Percentiles rank a stretch among this genome's conserved stretches.
phyloP scores from a whole-genome alignment of 768 basidiomycete species.

The Cystofilobasidium bisporidii region DNA sequence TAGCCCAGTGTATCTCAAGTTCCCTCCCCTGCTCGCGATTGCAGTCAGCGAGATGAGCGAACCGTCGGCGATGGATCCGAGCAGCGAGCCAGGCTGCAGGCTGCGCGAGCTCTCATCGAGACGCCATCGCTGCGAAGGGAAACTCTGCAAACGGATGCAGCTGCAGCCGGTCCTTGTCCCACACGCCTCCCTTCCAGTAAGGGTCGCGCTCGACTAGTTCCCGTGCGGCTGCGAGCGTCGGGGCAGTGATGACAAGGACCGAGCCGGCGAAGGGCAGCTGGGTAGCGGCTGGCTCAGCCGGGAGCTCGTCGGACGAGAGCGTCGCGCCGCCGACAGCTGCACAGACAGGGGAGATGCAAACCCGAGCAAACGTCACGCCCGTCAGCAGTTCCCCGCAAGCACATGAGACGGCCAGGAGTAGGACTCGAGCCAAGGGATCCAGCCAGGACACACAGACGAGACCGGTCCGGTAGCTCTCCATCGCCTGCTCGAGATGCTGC shows the following conservation, averaged over 20 bases:
- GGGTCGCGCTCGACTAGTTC: neutral
- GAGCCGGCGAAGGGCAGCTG: neutral
- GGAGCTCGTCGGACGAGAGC: neutral
- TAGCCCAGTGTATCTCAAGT: no score
- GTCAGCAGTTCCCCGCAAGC: no score
- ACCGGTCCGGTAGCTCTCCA: neutral
- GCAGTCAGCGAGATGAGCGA: no score
- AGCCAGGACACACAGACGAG: neutral
- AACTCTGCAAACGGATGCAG: neutral
- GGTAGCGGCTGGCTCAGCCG: neutral
- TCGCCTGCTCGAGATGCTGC: neutral
- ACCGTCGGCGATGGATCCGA: no score
- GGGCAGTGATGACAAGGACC: neutral
- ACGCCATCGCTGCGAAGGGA: neutral
- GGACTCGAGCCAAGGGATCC: neutral
- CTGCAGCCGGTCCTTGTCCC: neutral
- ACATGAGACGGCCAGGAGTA: neutral
- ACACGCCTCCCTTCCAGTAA: neutral
- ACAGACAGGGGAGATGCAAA: neutral
- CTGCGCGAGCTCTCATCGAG: no score
- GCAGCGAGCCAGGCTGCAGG: no score
- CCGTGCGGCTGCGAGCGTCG: neutral
- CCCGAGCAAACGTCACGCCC: neutral
- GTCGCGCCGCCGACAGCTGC: neutral
- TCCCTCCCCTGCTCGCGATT: no score